phyloP scores from a whole-genome alignment of 805 yeast species.

The Suhomyces kilbournensis region DNA sequence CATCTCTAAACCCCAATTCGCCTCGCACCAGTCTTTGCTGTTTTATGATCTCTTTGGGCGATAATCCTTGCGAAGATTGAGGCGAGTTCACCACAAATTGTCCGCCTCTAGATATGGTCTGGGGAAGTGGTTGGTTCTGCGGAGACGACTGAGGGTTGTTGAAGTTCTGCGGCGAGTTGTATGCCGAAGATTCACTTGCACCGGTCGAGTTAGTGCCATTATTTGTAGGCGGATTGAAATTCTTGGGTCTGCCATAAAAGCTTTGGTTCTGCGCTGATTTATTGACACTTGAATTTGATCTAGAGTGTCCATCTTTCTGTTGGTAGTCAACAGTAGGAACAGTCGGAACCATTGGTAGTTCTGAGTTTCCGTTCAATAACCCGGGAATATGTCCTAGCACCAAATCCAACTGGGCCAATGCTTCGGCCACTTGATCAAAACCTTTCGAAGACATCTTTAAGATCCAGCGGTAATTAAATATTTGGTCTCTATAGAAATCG shows the following conservation, averaged over 20 bases:
- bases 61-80: constrained; percentile 25
- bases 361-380: constrained; percentile 39
- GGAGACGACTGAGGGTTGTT: neutral
- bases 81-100: constrained; percentile 22
- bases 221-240: constrained; percentile 3
- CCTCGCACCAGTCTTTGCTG: constrained; percentile 8
- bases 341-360: constrained; percentile 36
- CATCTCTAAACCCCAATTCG: neutral
- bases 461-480: constrained; percentile 74
- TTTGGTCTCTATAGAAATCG: constrained; percentile 58
- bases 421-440: constrained; percentile 75
- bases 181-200: constrained; percentile 11
- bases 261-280: neutral
- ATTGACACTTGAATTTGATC: neutral
- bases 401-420: constrained; percentile 67
- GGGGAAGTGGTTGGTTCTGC: neutral
- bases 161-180: constrained; percentile 20
- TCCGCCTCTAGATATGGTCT: constrained; percentile 15
- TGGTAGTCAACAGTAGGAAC: constrained; percentile 25
- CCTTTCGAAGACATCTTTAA: constrained; percentile 71
- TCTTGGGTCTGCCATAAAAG: neutral
- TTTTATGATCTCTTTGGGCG: constrained; percentile 28
- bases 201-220: neutral
- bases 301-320: neutral
- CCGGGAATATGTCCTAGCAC: constrained; percentile 77